Evolutionary conservation across 2,329 filamentous ascomycete species (phyloP).

Genomic region (Meredithiella fracta): DNA sequence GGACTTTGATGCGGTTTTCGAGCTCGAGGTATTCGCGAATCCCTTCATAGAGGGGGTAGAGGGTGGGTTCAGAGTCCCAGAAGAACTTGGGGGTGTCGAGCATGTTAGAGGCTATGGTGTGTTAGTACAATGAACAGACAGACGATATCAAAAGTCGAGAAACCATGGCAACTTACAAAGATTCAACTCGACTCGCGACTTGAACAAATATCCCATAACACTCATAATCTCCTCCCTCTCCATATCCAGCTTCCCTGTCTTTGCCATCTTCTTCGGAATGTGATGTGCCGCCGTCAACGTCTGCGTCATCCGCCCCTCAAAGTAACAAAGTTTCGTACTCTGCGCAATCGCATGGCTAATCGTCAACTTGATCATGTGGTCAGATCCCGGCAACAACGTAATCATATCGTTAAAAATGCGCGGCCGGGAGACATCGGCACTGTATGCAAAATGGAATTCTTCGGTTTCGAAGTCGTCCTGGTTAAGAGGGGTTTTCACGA

Average conservation of each 20-base stretch:
- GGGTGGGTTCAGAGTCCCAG: constrained; percentile 91
- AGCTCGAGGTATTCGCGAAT: constrained; percentile 97
- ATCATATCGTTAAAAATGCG: constrained; percentile 99
- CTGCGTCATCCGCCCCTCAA: constrained; percentile 87
- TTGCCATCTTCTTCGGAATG: constrained; percentile 72
- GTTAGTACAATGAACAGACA: not conserved
- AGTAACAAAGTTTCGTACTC: constrained; percentile 89
- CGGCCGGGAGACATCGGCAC: constrained; percentile 65
- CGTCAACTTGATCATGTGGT: constrained; percentile 97
- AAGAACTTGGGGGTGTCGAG: constrained; percentile 95
- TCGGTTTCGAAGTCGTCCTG: constrained; percentile 93
- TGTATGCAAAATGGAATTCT: constrained; percentile 98
- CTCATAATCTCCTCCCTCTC: constrained; percentile 80
- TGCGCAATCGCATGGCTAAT: constrained; percentile 97
- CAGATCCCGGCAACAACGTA: constrained; percentile 69
- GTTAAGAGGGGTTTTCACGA: constrained; percentile 64
- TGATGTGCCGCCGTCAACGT: constrained; percentile 90
- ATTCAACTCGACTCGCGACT: constrained; percentile 90
- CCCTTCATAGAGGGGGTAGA: constrained; percentile 85
- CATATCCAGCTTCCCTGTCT: constrained; percentile 85
- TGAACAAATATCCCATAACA: constrained; percentile 80
- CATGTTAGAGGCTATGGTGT: constrained; percentile 63
- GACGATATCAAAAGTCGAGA: not conserved
- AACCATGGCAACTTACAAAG: constrained; percentile 50
- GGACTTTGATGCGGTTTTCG: constrained; percentile 83